A percentile compares a stretch with the other conserved stretches of the same genome.
Conservation (phyloP, 2,329 filamentous ascomycete genomes). For the Stemphylium lycopersici region DNA sequence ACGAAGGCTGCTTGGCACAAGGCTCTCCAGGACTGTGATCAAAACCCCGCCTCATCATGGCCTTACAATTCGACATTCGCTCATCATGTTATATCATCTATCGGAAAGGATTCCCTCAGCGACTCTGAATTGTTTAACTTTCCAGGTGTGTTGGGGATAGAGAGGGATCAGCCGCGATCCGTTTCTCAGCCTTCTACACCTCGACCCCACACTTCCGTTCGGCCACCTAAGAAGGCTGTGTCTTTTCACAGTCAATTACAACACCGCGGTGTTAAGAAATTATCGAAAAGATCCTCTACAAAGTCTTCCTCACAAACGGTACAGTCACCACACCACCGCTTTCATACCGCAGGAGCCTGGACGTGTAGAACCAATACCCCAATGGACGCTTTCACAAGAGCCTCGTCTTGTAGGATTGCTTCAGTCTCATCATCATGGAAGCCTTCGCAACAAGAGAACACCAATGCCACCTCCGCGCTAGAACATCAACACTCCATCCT, state of each 20-base stretch:
- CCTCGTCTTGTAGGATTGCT: conserved; percentile 40
- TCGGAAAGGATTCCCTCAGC: conserved; percentile 39
- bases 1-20: conserved; percentile 61
- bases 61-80: conserved; percentile 34
- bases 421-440: conserved; percentile 40
- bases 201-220: conserved; percentile 23
- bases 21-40: conserved; percentile 58
- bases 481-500: conserved; percentile 33
- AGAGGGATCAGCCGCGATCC: conserved; percentile 34
- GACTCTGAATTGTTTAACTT: conserved; percentile 43
- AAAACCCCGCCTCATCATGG: conserved; percentile 54
- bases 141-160: conserved; percentile 37
- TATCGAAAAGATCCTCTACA: conserved; percentile 24
- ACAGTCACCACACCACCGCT: conserved; percentile 57
- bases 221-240: conserved; percentile 34
- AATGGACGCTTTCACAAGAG: conserved; percentile 57
- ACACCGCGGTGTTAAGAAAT: conserved; percentile 32
- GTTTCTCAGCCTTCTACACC: conserved; percentile 45
- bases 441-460: conserved; percentile 31
- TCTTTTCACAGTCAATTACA: conserved; percentile 29
- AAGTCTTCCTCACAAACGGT: conserved; percentile 58
- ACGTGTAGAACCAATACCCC: conserved; percentile 55
- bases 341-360: conserved; percentile 58
- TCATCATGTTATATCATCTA: conserved; percentile 35
- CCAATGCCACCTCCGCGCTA: conserved; percentile 29